A percentile compares a stretch with the other conserved stretches of the same genome.
Evolutionary conservation across 2,329 filamentous ascomycete species (phyloP).

Genomic region (Rutstroemia sp.): DNA sequence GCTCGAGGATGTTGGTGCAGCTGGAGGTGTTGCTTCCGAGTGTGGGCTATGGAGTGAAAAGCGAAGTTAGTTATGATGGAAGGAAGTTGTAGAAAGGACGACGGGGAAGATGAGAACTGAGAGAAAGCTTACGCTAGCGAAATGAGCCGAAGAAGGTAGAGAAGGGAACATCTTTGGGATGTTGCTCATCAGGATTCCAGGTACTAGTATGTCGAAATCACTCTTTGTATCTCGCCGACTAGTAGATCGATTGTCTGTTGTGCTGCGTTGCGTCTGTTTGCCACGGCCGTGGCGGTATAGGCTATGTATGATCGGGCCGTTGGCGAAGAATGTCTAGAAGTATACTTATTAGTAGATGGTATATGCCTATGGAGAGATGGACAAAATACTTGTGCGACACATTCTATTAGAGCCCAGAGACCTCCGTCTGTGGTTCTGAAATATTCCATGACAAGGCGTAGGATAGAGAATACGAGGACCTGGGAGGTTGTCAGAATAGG

Average conservation of each 20-base stretch:
- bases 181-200: background rate
- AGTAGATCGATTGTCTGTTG: background rate
- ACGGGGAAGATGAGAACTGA: too few relatives aligned
- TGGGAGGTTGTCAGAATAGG: background rate
- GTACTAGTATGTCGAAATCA: background rate
- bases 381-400: conserved; percentile 15
- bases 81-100: background rate
- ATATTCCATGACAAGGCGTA: background rate
- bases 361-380: too few relatives aligned
- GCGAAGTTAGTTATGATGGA: background rate
- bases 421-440: background rate
- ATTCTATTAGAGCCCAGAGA: conserved; percentile 15
- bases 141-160: background rate
- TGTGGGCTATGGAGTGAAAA: too few relatives aligned
- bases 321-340: conserved; percentile 17
- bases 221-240: background rate
- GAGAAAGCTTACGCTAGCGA: background rate
- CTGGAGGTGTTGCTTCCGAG: background rate
- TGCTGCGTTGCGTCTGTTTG: background rate
- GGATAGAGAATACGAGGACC: conserved; percentile 13
- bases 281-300: conserved; percentile 15
- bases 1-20: background rate
- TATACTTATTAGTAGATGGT: background rate
- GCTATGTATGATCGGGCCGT: conserved; percentile 19
- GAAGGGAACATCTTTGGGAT: background rate